Percentiles rank a stretch among this genome's conserved stretches.
phyloP scores from a whole-genome alignment of 345 rosid species.

The Hibiscus trionum region DNA sequence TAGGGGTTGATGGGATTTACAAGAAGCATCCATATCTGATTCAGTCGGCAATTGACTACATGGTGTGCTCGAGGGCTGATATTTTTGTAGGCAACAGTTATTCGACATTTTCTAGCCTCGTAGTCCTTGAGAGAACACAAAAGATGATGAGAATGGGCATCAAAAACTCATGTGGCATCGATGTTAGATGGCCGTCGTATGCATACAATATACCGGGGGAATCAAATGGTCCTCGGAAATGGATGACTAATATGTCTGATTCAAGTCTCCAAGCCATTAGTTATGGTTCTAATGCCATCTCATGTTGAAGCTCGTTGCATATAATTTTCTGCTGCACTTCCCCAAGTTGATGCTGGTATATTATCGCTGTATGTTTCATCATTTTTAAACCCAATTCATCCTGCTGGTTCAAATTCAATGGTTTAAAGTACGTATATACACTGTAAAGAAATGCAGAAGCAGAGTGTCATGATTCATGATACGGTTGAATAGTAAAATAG shows the following conservation, averaged over 20 bases:
- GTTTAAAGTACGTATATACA: not conserved
- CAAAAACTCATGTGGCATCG: conserved; percentile 38
- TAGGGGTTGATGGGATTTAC: conserved; percentile 63
- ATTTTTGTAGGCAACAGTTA: conserved; percentile 86
- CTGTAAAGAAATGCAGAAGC: not conserved
- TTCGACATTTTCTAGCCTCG: conserved; percentile 90
- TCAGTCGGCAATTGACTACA: conserved; percentile 90
- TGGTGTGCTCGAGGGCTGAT: conserved; percentile 78
- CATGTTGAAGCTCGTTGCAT: conserved; percentile 41
- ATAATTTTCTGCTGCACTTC: not conserved
- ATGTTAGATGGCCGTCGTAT: conserved; percentile 70
- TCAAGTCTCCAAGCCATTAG: conserved; percentile 70
- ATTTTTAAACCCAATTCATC: not conserved
- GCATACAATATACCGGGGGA: conserved; percentile 73
- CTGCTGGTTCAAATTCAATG: not conserved
- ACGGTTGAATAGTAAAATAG: conserved; percentile 2
- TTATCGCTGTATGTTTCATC: not conserved
- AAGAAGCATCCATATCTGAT: conserved; percentile 71
- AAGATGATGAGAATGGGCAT: conserved; percentile 58
- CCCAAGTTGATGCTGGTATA: not conserved
- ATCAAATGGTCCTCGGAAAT: conserved; percentile 56
- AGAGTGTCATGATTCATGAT: not conserved
- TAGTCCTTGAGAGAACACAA: conserved; percentile 83
- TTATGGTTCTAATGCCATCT: conserved; percentile 62
- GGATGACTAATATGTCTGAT: conserved; percentile 91